Percentiles rank a stretch among this genome's conserved stretches.
These are phyloP conservation scores for Filobasidium uniguttulatum DNA, from an alignment of 1,284 basidiomycete genomes.

Conservation along the genomic window DNA sequence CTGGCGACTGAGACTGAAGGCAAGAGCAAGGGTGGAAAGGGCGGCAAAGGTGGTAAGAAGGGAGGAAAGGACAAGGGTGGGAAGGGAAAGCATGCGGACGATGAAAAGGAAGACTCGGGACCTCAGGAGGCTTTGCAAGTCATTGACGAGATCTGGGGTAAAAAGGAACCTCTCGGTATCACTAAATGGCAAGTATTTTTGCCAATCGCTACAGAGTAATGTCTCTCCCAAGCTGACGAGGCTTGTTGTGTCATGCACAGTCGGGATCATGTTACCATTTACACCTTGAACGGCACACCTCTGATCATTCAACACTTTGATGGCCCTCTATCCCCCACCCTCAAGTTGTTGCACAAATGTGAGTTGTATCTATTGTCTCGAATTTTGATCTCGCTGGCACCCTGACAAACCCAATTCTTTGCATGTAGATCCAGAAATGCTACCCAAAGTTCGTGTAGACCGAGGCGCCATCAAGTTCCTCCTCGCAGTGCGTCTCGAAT, in stretches of 20 bases:
- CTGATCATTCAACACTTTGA: constrained; percentile 97
- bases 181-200: constrained; percentile 76
- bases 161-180: constrained; percentile 85
- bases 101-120: constrained; percentile 34
- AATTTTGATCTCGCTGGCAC: constrained; percentile 4
- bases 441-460: constrained; percentile 82
- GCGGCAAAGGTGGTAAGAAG: constrained; percentile 24
- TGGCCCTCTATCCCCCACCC: constrained; percentile 76
- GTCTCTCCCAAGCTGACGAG: not conserved
- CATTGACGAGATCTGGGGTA: constrained; percentile 90
- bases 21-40: constrained; percentile 27
- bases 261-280: constrained; percentile 89
- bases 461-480: constrained; percentile 96
- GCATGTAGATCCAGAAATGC: constrained; percentile 63
- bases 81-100: constrained; percentile 24
- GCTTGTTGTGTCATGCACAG: constrained; percentile 38
- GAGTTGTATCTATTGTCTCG: constrained; percentile 29
- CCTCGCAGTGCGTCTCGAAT: constrained; percentile 44
- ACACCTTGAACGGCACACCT: constrained; percentile 70
- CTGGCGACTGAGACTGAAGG: constrained; percentile 15
- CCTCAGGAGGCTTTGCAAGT: constrained; percentile 48
- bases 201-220: not conserved
- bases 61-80: constrained; percentile 27
- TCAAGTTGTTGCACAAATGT: constrained; percentile 85
- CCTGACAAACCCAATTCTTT: not conserved